Evolutionary conservation across 768 basidiomycete species (phyloP), one percentile per base, ranked within the genome.

Genomic region (Pleurotus giganteus): DNA sequence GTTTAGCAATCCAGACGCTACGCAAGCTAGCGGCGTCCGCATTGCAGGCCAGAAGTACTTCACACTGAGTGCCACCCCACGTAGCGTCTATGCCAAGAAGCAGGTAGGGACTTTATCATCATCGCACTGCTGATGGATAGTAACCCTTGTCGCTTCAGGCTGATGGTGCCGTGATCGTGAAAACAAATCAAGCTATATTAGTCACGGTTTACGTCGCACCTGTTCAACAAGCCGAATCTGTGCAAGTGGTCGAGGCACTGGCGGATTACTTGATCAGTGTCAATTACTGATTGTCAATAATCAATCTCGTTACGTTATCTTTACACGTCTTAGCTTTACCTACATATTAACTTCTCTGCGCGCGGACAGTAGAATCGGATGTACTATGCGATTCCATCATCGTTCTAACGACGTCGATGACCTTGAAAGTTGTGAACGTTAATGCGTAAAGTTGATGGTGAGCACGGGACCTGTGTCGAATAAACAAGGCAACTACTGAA

Each of bases 141-240:
- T 1, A 47, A 49, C 8, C 43, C 36, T 50, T 26, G 28, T 31
- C 24, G 45, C 41, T 23, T 32, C 63, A 95, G 93, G 79, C 77
- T 19, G 83, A 91, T 66, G 94, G 95, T 1, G 82, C 76, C 32
- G 67, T 85, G 58, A 63, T 94, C 56, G 85, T 89, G 44, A 89
- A 89, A 77, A 95, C 92, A 15, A 87, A 79, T 57, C 88, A 90
- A 64, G 92, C 91, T n/a, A 74, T 96, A 54, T 75, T 98, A 50
- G 84, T 97, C 19, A 82, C 83, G 4, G 85, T 86, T 65, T 98
- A 96, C 69, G 56, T 56, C 0, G 72, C 76, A 4, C 91, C 91
- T 0, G 64, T 67, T 36, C 87, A 89, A 65, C 85, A 84, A 2
- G 61, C 72, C 13, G 94, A 95, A 66, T 75, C 80, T 15, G 87